Conservation (phyloP, 176 grass and related monocot genomes). For the Olyra latifolia region DNA sequence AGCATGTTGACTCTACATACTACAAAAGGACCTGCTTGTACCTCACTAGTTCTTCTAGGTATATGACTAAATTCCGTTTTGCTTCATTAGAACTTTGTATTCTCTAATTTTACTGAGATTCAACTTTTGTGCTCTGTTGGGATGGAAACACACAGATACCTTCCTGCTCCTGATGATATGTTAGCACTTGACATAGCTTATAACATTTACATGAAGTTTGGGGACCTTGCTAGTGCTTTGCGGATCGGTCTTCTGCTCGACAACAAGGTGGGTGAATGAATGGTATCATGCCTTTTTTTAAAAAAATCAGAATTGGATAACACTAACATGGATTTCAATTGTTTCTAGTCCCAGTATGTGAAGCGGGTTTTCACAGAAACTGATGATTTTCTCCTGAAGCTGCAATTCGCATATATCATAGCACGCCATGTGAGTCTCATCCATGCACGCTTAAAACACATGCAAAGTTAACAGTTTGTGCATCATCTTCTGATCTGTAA, state of each 20-base stretch:
- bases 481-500: not conserved
- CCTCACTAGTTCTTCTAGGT: conserved; percentile 75
- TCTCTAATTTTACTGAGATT: conserved; percentile 9
- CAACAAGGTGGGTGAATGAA: conserved; percentile 56
- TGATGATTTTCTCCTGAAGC: conserved; percentile 58
- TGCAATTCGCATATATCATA: conserved; percentile 72
- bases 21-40: conserved; percentile 76
- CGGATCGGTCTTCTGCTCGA: conserved; percentile 59
- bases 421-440: conserved; percentile 54
- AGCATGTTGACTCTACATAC: conserved; percentile 70
- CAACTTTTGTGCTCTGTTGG: not conserved
- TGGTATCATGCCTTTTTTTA: not conserved
- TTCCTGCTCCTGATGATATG: conserved; percentile 62
- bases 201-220: conserved; percentile 75
- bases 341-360: conserved; percentile 51
- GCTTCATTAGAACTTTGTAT: not conserved
- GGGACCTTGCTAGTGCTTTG: conserved; percentile 68
- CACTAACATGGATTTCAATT: conserved; percentile 15
- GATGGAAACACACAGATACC: conserved; percentile 53
- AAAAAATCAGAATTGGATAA: not conserved
- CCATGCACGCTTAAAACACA: not conserved
- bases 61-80: conserved; percentile 10
- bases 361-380: conserved; percentile 64
- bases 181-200: conserved; percentile 63
- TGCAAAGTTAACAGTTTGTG: not conserved